These are phyloP conservation scores for Ambrosiella beaveri DNA, from an alignment of 2,329 filamentous ascomycete species.

Conservation along the genomic window DNA sequence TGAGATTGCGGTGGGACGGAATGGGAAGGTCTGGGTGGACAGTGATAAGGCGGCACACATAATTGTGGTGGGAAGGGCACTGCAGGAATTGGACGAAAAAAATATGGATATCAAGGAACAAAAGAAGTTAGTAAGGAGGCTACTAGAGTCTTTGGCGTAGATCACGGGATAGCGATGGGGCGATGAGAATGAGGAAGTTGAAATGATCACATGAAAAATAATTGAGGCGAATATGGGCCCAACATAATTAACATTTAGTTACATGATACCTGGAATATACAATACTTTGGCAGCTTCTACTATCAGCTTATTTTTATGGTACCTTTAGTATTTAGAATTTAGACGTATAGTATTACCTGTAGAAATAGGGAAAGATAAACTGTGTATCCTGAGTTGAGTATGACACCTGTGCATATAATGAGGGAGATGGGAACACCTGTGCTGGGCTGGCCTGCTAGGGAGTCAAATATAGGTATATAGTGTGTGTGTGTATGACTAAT, in stretches of 20 bases:
- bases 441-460: too few species aligned
- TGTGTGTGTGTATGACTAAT: too few species aligned
- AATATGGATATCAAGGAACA: slow-evolving; percentile 47
- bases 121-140: slow-evolving; percentile 49
- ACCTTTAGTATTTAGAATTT: too few species aligned
- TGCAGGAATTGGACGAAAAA: slow-evolving; percentile 60
- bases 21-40: slow-evolving; percentile 84
- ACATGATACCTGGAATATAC: not conserved
- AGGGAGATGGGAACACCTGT: too few species aligned
- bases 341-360: too few species aligned
- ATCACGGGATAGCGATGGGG: not conserved
- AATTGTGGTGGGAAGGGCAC: slow-evolving; percentile 59
- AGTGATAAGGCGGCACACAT: slow-evolving; percentile 57
- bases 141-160: slow-evolving; percentile 18
- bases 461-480: too few species aligned
- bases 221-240: not conserved
- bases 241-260: not conserved
- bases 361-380: not conserved
- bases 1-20: slow-evolving; percentile 83
- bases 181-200: too few species aligned
- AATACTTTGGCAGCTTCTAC: not conserved
- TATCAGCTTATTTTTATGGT: not conserved
- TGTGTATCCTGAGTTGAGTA: too few species aligned
- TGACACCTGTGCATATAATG: too few species aligned
- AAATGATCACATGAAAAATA: not conserved